Conservation (phyloP, 495 filamentous ascomycete species). For the Stereocaulon alpinum region DNA sequence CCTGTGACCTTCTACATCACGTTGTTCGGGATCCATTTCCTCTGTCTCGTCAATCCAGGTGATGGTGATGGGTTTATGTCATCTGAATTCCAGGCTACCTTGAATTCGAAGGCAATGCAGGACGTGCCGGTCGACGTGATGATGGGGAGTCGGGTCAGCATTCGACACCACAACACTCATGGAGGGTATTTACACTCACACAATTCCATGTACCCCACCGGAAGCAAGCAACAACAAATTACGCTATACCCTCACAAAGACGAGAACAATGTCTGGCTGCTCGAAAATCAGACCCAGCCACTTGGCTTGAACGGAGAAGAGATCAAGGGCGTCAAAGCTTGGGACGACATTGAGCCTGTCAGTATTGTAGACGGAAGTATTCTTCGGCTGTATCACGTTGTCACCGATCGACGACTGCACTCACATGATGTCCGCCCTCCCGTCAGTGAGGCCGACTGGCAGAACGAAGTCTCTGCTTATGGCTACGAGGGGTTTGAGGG, state of each 20-base stretch:
- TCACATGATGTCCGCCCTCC: conserved; percentile 97
- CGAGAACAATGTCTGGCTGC: conserved; percentile 87
- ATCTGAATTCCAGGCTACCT: conserved; percentile 93
- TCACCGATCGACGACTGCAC: conserved; percentile 81
- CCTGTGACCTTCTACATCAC: conserved; percentile 83
- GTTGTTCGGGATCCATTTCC: conserved; percentile 94
- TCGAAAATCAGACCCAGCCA: conserved; percentile 94
- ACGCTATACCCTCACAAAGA: conserved; percentile 99
- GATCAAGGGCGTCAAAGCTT: conserved; percentile 70
- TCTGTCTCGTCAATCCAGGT: conserved; percentile 84
- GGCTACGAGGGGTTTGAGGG: conserved; percentile 95
- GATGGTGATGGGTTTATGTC: conserved; percentile 99
- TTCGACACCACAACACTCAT: conserved; percentile 93
- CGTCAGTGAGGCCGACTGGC: conserved; percentile 94
- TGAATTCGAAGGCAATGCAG: conserved; percentile 93
- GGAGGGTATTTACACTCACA: conserved; percentile 97
- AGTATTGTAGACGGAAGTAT: conserved; percentile 71
- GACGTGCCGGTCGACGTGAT: conserved; percentile 88
- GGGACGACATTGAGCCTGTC: conserved; percentile 60
- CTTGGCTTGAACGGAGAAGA: conserved; percentile 60
- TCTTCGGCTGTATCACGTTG: conserved; percentile 70
- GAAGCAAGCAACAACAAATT: conserved; percentile 97
- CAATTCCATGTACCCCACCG: conserved; percentile 90
- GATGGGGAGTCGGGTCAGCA: conserved; percentile 71
- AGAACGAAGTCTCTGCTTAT: conserved; percentile 95